These are phyloP conservation scores for Hordeum marinum DNA, from an alignment of 176 grass and related monocot species.

Conservation along the genomic window DNA sequence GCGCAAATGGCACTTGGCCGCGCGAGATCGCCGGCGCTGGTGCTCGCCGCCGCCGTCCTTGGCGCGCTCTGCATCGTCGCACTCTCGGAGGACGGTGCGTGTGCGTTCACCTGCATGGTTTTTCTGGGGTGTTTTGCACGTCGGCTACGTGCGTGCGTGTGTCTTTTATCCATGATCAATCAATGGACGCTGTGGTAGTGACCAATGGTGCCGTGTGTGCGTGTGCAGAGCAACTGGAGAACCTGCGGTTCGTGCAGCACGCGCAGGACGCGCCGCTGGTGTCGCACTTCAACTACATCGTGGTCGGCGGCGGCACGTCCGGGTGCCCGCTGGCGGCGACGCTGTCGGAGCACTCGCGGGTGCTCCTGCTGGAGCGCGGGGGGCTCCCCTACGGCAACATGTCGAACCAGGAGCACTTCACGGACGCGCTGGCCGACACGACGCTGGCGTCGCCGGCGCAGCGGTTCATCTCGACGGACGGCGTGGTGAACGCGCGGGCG, in stretches of 20 bases:
- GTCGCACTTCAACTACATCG: conserved; percentile 65
- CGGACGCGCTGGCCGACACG: conserved; percentile 39
- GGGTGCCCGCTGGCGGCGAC: conserved; percentile 79
- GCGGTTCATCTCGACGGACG: conserved; percentile 63
- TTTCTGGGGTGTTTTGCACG: not conserved
- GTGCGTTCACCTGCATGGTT: not conserved
- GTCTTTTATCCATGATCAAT: not conserved
- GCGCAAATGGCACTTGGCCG: conserved; percentile 19
- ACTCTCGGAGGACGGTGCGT: conserved; percentile 25
- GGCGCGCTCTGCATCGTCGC: conserved; percentile 9
- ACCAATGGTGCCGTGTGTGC: not conserved
- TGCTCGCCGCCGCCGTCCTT: not conserved
- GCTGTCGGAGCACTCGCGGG: conserved; percentile 49
- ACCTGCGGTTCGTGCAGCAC: conserved; percentile 31
- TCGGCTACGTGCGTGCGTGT: not conserved
- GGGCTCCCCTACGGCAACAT: conserved; percentile 44
- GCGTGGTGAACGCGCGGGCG: conserved; percentile 68
- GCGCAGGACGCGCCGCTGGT: conserved; percentile 43
- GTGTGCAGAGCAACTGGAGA: conserved; percentile 28
- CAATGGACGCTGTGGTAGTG: not conserved
- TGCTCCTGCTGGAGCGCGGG: conserved; percentile 54
- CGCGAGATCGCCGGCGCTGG: not conserved
- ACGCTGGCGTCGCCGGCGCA: conserved; percentile 27
- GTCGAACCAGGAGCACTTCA: conserved; percentile 37
- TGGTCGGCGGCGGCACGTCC: conserved; percentile 75